phyloP scores from a whole-genome alignment of 768 basidiomycete species.

The Boletus insuetus region DNA sequence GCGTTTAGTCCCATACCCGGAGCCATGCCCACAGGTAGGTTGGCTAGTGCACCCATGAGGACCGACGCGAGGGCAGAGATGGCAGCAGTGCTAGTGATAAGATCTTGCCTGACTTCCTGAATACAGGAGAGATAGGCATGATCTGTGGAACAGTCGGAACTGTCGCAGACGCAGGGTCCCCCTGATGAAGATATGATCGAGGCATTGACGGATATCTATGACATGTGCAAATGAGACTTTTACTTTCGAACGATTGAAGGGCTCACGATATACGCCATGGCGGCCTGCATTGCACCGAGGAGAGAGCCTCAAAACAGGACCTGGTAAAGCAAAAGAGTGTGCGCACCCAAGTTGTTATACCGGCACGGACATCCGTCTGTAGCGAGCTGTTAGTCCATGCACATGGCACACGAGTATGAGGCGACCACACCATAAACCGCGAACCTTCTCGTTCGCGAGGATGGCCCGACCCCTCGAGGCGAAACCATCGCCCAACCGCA shows the following conservation, averaged over 20 bases:
- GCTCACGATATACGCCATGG: constrained; percentile 82
- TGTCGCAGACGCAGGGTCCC: constrained; percentile 76
- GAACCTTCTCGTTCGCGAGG: constrained; percentile 61
- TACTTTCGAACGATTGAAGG: background rate
- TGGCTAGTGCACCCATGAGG: constrained; percentile 82
- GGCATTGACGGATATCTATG: constrained; percentile 82
- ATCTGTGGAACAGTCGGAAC: constrained; percentile 55
- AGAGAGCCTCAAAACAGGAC: constrained; percentile 1
- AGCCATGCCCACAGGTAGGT: constrained; percentile 86
- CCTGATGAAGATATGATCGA: constrained; percentile 73
- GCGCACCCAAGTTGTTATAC: constrained; percentile 77
- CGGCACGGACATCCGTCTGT: constrained; percentile 76
- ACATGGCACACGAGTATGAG: background rate
- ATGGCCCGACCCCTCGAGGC: constrained; percentile 69
- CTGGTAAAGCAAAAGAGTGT: background rate
- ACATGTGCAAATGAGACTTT: background rate
- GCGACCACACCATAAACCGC: constrained; percentile 49
- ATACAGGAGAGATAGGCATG: constrained; percentile 55
- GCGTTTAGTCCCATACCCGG: constrained; percentile 84
- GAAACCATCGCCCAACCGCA: constrained; percentile 61
- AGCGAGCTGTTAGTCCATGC: constrained; percentile 4
- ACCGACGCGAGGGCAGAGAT: constrained; percentile 71
- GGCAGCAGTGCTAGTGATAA: constrained; percentile 81
- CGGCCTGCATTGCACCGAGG: constrained; percentile 42
- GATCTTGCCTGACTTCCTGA: constrained; percentile 63